Evolutionary conservation across 805 yeast species (phyloP).

Genomic region (Saccharomycopsis schoenii): DNA sequence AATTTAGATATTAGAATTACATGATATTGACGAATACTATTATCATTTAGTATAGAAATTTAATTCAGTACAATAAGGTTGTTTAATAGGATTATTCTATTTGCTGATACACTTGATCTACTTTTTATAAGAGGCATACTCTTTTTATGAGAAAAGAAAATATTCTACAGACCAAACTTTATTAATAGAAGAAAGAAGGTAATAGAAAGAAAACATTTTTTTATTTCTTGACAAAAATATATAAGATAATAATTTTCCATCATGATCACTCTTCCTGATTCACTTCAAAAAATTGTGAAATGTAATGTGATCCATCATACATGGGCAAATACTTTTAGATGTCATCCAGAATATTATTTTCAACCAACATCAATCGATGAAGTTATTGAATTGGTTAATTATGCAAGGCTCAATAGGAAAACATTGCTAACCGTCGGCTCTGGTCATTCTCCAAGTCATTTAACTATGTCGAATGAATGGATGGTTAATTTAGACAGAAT

Average conservation of each 20-base stretch:
- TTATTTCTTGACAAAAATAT: no score
- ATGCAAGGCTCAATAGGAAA: conserved; percentile 48
- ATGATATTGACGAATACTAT: no score
- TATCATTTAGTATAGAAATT: no score
- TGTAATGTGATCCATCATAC: conserved; percentile 37
- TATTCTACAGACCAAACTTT: background rate
- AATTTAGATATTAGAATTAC: no score
- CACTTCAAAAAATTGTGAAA: background rate
- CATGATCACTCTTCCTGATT: conserved; percentile 6
- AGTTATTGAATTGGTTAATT: conserved; percentile 52
- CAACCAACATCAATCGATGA: conserved; percentile 71
- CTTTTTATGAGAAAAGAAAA: no score
- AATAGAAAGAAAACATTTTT: no score
- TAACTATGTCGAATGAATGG: conserved; percentile 87
- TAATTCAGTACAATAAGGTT: no score
- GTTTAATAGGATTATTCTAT: no score
- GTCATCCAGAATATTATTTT: conserved; percentile 67
- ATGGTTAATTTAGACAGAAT: conserved; percentile 74
- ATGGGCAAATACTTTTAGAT: conserved; percentile 87
- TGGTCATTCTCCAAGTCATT: conserved; percentile 89
- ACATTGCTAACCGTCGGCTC: conserved; percentile 83
- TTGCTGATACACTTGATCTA: no score
- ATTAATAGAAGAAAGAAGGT: background rate
- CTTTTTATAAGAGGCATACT: no score
- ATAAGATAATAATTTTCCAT: no score